Conservation (phyloP, 805 yeast species). For the Suhomyces sp. region DNA sequence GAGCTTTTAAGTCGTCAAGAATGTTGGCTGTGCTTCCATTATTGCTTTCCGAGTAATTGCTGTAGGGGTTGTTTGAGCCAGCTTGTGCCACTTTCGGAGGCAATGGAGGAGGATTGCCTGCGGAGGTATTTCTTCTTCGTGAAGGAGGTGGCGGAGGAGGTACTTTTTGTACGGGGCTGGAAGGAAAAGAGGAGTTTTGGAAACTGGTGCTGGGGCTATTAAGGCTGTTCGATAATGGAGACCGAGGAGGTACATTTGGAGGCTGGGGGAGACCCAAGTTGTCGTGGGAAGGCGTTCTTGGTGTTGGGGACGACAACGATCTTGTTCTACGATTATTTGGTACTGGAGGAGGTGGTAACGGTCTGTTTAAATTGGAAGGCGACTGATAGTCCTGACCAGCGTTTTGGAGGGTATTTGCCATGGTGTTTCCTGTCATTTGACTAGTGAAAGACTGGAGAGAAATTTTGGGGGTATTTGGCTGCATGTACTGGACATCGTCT, state of each 20-base stretch:
- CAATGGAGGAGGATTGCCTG: conserved; percentile 20
- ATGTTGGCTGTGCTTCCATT: conserved; percentile 47
- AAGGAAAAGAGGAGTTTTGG: neutral
- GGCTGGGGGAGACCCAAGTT: conserved; percentile 4
- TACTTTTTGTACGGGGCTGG: conserved; percentile 5
- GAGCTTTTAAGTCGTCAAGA: conserved; percentile 60
- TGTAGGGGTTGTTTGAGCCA: neutral
- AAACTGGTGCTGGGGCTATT: neutral
- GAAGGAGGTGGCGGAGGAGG: conserved; percentile 46
- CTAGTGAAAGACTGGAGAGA: conserved; percentile 39
- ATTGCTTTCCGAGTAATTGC: conserved; percentile 10
- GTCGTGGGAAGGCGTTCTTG: conserved; percentile 13
- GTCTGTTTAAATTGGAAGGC: conserved; percentile 10
- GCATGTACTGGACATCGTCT: conserved; percentile 3
- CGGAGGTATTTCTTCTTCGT: conserved; percentile 25
- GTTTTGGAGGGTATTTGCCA: conserved; percentile 35
- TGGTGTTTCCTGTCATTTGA: conserved; percentile 40
- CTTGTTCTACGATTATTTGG: conserved; percentile 38
- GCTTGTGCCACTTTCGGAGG: conserved; percentile 24
- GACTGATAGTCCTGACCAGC: conserved; percentile 16
- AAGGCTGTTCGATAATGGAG: conserved; percentile 13
- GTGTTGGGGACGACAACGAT: conserved; percentile 30
- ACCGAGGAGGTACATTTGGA: conserved; percentile 24
- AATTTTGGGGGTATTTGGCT: conserved; percentile 23
- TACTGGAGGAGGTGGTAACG: conserved; percentile 33